Evolutionary conservation across 2,329 filamentous ascomycete species (phyloP).

Genomic region (Dryadomyces quercus-mongolicae): DNA sequence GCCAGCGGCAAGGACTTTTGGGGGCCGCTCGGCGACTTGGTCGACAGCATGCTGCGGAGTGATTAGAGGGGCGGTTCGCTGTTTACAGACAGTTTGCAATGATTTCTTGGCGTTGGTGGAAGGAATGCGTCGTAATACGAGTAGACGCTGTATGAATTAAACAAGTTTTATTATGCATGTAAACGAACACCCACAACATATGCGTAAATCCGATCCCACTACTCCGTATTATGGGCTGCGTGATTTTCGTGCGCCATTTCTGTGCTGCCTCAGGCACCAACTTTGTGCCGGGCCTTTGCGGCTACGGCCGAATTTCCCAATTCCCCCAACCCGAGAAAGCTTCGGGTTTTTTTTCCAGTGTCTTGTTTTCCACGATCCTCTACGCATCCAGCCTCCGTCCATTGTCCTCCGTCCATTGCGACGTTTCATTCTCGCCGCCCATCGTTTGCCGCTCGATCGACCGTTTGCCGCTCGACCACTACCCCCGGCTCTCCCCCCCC

Average conservation of each 20-base stretch:
- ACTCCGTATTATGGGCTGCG: too few species aligned
- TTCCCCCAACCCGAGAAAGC: constrained; percentile 20
- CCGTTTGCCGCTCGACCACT: neutral
- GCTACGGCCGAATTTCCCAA: constrained; percentile 20
- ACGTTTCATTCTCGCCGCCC: too few species aligned
- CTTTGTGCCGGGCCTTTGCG: constrained; percentile 17
- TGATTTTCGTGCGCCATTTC: neutral
- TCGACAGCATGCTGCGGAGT: constrained; percentile 94
- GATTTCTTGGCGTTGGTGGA: neutral
- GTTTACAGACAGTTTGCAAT: too few species aligned
- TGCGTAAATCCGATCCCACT: neutral
- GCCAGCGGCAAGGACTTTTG: constrained; percentile 95
- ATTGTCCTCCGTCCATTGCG: neutral
- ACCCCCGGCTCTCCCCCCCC: constrained; percentile 7
- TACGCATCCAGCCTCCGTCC: neutral
- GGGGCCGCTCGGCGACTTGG: constrained; percentile 87
- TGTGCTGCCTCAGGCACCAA: constrained; percentile 32
- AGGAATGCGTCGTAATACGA: too few species aligned
- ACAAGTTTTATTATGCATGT: neutral
- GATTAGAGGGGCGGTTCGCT: constrained; percentile 42
- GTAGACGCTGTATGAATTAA: neutral
- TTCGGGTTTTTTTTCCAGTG: neutral
- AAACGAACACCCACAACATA: neutral
- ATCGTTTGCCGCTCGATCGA: neutral
- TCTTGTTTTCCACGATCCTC: neutral